Evolutionary conservation across 768 basidiomycete species (phyloP).

Genomic region (Suillus decipiens): DNA sequence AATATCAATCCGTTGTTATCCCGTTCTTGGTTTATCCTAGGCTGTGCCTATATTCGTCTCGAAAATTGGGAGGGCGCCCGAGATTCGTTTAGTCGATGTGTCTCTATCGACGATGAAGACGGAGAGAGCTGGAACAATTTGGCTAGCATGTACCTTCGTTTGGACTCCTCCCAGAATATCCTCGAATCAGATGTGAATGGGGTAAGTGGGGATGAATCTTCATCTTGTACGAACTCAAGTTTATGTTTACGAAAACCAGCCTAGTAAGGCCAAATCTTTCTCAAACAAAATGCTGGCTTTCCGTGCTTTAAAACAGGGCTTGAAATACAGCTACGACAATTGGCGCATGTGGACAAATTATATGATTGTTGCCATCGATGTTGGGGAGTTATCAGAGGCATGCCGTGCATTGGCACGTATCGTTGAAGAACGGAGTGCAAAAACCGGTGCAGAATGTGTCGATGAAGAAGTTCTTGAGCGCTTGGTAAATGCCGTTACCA

Average conservation of each 20-base stretch:
- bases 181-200: constrained; percentile 33
- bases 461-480: constrained; percentile 90
- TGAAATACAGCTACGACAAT: constrained; percentile 82
- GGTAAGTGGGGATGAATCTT: constrained; percentile 16
- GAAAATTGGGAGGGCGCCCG: constrained; percentile 86
- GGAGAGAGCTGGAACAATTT: constrained; percentile 98
- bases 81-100: constrained; percentile 83
- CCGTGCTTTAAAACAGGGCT: constrained; percentile 88
- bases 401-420: constrained; percentile 81
- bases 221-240: constrained; percentile 18
- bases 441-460: constrained; percentile 55
- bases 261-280: constrained; percentile 49
- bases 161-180: constrained; percentile 49
- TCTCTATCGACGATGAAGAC: constrained; percentile 92
- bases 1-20: constrained; percentile 84
- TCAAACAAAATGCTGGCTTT: constrained; percentile 86
- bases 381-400: constrained; percentile 89
- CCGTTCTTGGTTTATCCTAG: constrained; percentile 97
- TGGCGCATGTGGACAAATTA: constrained; percentile 99
- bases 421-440: constrained; percentile 55
- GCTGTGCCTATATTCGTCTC: constrained; percentile 80
- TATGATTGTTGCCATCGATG: constrained; percentile 90
- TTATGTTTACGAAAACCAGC: constrained; percentile 27
- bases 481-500: constrained; percentile 84
- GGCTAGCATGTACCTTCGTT: constrained; percentile 89